Conservation (phyloP, 768 basidiomycete species). For the Leccinellum luteum region DNA sequence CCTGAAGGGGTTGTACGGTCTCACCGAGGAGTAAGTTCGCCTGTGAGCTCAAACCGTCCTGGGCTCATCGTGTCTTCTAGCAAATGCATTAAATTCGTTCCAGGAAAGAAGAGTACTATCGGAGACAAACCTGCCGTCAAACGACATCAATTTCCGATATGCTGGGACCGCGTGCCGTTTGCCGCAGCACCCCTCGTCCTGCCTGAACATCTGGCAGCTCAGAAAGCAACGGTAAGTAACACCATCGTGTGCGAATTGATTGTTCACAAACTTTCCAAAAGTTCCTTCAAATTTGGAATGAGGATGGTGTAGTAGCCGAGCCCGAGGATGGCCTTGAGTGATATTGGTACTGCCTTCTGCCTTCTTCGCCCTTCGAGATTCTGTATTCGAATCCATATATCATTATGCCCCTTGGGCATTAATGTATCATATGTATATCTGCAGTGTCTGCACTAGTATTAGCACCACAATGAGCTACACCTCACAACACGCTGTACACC, state of each 20-base stretch:
- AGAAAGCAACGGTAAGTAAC: conserved; percentile 60
- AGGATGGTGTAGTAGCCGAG: conserved; percentile 72
- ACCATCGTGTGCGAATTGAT: conserved; percentile 5
- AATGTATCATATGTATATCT: conserved; percentile 28
- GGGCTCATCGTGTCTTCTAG: conserved; percentile 37
- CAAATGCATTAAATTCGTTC: conserved; percentile 86
- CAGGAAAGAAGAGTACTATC: conserved; percentile 85
- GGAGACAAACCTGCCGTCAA: conserved; percentile 80
- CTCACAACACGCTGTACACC: no score
- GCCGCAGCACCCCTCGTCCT: conserved; percentile 59
- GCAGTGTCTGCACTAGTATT: no score
- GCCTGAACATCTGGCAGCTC: conserved; percentile 55
- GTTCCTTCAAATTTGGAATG: conserved; percentile 81
- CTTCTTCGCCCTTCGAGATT: neutral
- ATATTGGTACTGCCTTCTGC: neutral
- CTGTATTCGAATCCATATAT: conserved; percentile 16
- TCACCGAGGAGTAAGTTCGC: conserved; percentile 84
- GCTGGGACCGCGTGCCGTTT: conserved; percentile 74
- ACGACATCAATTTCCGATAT: conserved; percentile 58
- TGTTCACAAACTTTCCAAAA: conserved; percentile 25
- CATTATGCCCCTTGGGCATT: conserved; percentile 26
- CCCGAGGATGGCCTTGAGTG: conserved; percentile 47
- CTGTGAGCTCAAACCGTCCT: neutral
- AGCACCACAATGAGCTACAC: no score
- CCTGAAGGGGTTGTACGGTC: conserved; percentile 76